These are phyloP conservation scores for Sugiyamaella chiloensis DNA, from an alignment of 805 yeast genomes.

Conservation along the genomic window DNA sequence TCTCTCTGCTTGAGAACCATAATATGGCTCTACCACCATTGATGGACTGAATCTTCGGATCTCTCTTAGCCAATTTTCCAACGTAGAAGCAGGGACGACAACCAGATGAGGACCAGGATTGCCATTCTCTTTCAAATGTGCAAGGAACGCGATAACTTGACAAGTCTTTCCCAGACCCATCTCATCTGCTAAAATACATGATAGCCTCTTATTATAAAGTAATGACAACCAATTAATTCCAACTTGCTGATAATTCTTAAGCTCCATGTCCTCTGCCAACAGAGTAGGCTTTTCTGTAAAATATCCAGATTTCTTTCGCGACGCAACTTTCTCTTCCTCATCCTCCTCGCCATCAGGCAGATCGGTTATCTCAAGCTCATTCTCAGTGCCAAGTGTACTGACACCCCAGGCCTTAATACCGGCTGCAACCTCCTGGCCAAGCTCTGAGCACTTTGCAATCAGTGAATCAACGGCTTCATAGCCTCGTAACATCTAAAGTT, in stretches of 20 bases:
- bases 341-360: conserved; percentile 36
- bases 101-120: conserved; percentile 81
- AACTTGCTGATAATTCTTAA: conserved; percentile 93
- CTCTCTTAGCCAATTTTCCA: conserved; percentile 97
- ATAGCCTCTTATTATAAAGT: conserved; percentile 70
- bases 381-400: conserved; percentile 55
- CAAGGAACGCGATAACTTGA: conserved; percentile 90
- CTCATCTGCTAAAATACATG: conserved; percentile 96
- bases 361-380: conserved; percentile 66
- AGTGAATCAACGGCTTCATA: conserved; percentile 94
- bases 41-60: conserved; percentile 83
- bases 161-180: conserved; percentile 97
- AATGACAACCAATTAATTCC: conserved; percentile 92
- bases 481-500: conserved; percentile 81
- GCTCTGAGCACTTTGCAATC: conserved; percentile 74
- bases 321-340: conserved; percentile 33
- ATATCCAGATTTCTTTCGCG: conserved; percentile 27
- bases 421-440: conserved; percentile 64
- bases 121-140: conserved; percentile 72
- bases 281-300: conserved; percentile 70
- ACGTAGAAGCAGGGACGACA: conserved; percentile 93
- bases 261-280: conserved; percentile 57
- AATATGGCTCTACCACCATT: conserved; percentile 83
- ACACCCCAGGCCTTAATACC: conserved; percentile 90
- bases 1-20: conserved; percentile 83